A percentile compares a stretch with the other conserved stretches of the same genome.
phyloP scores from a whole-genome alignment of 1,284 basidiomycete genomes.

The Thelephora terrestris region DNA sequence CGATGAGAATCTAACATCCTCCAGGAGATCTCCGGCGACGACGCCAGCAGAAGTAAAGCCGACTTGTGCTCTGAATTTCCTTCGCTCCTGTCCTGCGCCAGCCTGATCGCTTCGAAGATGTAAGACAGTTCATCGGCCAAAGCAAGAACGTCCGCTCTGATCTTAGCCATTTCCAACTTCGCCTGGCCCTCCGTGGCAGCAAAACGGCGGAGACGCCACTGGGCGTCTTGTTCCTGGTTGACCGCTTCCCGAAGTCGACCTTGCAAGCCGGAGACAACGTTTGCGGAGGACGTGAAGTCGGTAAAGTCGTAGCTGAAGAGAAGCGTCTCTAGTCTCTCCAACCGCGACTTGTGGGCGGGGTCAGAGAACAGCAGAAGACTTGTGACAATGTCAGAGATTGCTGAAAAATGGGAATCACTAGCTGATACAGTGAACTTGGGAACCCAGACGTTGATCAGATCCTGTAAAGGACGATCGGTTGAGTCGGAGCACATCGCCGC shows the following conservation, averaged over 20 bases:
- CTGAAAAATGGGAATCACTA: slow-evolving; percentile 77
- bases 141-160: slow-evolving; percentile 68
- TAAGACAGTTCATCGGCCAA: slow-evolving; percentile 77
- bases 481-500: not conserved
- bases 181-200: slow-evolving; percentile 32
- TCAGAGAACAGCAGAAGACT: slow-evolving; percentile 86
- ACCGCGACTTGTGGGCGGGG: slow-evolving; percentile 67
- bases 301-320: slow-evolving; percentile 89
- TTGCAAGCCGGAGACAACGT: slow-evolving; percentile 71
- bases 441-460: slow-evolving; percentile 72
- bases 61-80: slow-evolving; percentile 70
- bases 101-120: slow-evolving; percentile 84
- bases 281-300: slow-evolving; percentile 59
- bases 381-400: slow-evolving; percentile 83
- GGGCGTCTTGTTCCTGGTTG: slow-evolving; percentile 48
- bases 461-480: slow-evolving; percentile 32
- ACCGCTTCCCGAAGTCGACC: slow-evolving; percentile 60
- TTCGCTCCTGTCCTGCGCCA: slow-evolving; percentile 68
- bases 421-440: slow-evolving; percentile 88
- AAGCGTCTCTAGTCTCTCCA: slow-evolving; percentile 75
- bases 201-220: slow-evolving; percentile 22
- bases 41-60: slow-evolving; percentile 73
- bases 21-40: slow-evolving; percentile 88
- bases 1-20: slow-evolving; percentile 77
- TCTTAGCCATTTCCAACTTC: slow-evolving; percentile 53